A percentile compares a stretch with the other conserved stretches of the same genome.
Conservation (phyloP, 2,329 filamentous ascomycete genomes). For the Microdochium bolleyi region DNA sequence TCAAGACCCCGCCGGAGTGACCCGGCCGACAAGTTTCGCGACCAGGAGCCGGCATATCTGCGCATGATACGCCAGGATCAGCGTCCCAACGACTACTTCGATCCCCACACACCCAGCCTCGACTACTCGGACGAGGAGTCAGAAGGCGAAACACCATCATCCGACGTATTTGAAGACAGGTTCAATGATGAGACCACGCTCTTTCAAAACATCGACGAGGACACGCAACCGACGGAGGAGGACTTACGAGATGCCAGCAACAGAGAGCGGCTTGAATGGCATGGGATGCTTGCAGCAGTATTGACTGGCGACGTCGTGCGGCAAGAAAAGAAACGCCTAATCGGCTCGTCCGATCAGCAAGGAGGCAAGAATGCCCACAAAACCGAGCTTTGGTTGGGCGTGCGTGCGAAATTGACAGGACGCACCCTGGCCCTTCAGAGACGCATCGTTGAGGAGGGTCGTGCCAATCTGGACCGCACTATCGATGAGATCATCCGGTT, state of each 20-base stretch:
- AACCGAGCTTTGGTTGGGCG: conserved; percentile 78
- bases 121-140: conserved; percentile 71
- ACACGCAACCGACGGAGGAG: conserved; percentile 83
- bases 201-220: conserved; percentile 62
- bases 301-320: conserved; percentile 94
- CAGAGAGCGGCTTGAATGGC: conserved; percentile 90
- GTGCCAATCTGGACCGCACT: conserved; percentile 61
- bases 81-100: conserved; percentile 59
- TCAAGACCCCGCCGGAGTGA: conserved; percentile 44
- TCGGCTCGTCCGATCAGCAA: conserved; percentile 61
- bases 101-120: conserved; percentile 61
- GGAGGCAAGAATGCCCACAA: conserved; percentile 59
- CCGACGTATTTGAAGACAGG: conserved; percentile 77
- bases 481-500: conserved; percentile 90
- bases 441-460: conserved; percentile 80
- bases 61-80: conserved; percentile 77
- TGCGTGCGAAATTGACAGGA: conserved; percentile 77
- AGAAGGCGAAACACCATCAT: conserved; percentile 84
- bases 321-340: conserved; percentile 94
- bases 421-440: conserved; percentile 77
- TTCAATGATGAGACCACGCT: conserved; percentile 90
- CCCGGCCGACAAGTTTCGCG: conserved; percentile 44
- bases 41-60: conserved; percentile 91
- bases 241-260: conserved; percentile 84
- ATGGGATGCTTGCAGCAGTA: conserved; percentile 94